Evolutionary conservation across 768 basidiomycete species (phyloP), one percentile per base, ranked within the genome.

Genomic region (Clavaria fumosa): DNA sequence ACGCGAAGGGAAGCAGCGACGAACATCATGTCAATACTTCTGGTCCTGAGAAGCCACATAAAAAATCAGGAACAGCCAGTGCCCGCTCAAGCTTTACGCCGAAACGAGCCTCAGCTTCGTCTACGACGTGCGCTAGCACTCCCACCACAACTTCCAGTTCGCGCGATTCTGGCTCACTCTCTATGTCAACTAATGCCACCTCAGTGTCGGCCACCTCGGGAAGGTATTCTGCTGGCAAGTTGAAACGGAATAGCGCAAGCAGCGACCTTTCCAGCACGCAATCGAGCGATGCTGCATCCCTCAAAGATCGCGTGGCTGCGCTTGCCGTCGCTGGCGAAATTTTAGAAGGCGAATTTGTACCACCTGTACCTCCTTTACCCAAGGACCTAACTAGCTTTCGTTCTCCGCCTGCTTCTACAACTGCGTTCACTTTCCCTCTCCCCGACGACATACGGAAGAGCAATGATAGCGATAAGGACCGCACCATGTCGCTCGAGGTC

Each of bases 341-440:
- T 30, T 54, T 60, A 30, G 80, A 83, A 40, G 73, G 72, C 46
- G 60, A 61, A 41, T 50, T 61, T 40, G 90, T 95, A n/a, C 90
- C 90, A 12, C 89, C 89, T 19, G 88, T 93, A 3, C 90, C 89
- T 23, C 90, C 89, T 24, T 61, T 95, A 19, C 89, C 89, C 30
- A 91, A 95, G 60, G 85, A 89, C 49, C 56, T 89, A 38, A 75
- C 78, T n/a, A 72, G 59, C 15, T 83, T 75, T 58, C 75, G 74
- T 37, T 77, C 79, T 1, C 79, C 79, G 17, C 75, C 73, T 12
- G 58, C 68, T 15, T 68, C 75, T 12, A 67, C 79, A 12, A 60
- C 75, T 18, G 62, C 64, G 31, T 57, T 72, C 35, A 50, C 61
- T 14, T 71, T 75, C 46, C 70, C 78, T 21, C 48, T 61, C 32